Evolutionary conservation across 2,329 filamentous ascomycete species (phyloP).

Genomic region (Diaporthe amygdali): DNA sequence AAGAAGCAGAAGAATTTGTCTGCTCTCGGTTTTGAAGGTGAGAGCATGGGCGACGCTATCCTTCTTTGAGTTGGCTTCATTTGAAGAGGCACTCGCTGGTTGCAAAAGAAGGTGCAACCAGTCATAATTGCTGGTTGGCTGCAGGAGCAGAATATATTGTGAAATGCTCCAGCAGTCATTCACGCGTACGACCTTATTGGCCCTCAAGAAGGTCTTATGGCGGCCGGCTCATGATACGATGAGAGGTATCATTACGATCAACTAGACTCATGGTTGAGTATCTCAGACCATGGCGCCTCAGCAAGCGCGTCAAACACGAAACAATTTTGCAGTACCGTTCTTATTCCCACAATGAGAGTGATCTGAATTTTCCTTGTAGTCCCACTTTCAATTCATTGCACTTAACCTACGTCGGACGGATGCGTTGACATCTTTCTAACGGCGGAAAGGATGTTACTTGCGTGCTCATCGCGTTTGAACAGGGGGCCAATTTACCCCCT

Average conservation of each 20-base stretch:
- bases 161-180: conserved; percentile 47
- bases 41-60: conserved; percentile 74
- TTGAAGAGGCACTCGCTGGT: conserved; percentile 20
- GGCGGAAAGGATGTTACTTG: not conserved
- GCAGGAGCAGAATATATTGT: conserved; percentile 54
- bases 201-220: conserved; percentile 7
- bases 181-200: conserved; percentile 9
- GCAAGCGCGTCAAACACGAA: not conserved
- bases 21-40: conserved; percentile 85
- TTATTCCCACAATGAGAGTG: not conserved
- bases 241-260: conserved; percentile 21
- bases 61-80: conserved; percentile 57
- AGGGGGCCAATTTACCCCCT: too few relatives aligned
- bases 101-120: conserved; percentile 14
- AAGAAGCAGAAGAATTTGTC: conserved; percentile 72
- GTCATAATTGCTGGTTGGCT: conserved; percentile 24
- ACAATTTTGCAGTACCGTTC: not conserved
- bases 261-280: conserved; percentile 1
- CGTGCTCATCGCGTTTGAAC: not conserved
- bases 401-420: not conserved
- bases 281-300: conserved; percentile 2
- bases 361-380: not conserved
- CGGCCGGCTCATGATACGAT: conserved; percentile 26
- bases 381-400: not conserved
- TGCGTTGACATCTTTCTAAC: not conserved